phyloP scores from a whole-genome alignment of 495 filamentous ascomycete genomes.

The Hypoxylon cercidicola region DNA sequence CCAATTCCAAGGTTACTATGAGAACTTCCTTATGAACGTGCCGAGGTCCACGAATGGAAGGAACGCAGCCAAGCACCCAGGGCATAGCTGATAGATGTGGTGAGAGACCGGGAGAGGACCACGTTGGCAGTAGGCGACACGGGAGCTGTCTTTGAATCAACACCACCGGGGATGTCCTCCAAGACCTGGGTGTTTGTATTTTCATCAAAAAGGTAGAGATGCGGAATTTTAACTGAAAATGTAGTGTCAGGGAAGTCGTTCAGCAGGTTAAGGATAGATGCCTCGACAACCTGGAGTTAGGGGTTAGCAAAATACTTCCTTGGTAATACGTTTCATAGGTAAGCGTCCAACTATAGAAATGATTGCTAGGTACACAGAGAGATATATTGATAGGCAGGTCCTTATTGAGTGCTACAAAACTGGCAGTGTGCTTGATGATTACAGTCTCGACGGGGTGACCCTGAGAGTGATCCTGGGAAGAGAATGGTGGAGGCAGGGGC shows the following conservation, averaged over 20 bases:
- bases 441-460: slow-evolving; percentile 35
- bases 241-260: slow-evolving; percentile 36
- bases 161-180: slow-evolving; percentile 56
- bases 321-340: background rate
- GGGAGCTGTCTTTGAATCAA: slow-evolving; percentile 55
- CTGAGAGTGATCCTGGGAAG: background rate
- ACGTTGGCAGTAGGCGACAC: slow-evolving; percentile 7
- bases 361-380: slow-evolving; percentile 53
- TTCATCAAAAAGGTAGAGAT: slow-evolving; percentile 51
- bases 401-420: slow-evolving; percentile 53
- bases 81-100: slow-evolving; percentile 49
- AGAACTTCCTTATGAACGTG: slow-evolving; percentile 47
- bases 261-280: slow-evolving; percentile 35
- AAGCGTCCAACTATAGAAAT: background rate
- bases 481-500: slow-evolving; percentile 13
- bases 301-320: background rate
- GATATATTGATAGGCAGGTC: slow-evolving; percentile 56
- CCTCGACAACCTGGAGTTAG: slow-evolving; percentile 1
- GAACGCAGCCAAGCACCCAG: slow-evolving; percentile 56
- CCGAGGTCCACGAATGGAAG: slow-evolving; percentile 59
- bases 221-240: slow-evolving; percentile 55
- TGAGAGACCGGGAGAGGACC: slow-evolving; percentile 1
- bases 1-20: slow-evolving; percentile 43
- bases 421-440: slow-evolving; percentile 61
- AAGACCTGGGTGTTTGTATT: slow-evolving; percentile 57